Conservation (phyloP, 2,329 filamentous ascomycete genomes). For the Fusarium staphyleae region DNA sequence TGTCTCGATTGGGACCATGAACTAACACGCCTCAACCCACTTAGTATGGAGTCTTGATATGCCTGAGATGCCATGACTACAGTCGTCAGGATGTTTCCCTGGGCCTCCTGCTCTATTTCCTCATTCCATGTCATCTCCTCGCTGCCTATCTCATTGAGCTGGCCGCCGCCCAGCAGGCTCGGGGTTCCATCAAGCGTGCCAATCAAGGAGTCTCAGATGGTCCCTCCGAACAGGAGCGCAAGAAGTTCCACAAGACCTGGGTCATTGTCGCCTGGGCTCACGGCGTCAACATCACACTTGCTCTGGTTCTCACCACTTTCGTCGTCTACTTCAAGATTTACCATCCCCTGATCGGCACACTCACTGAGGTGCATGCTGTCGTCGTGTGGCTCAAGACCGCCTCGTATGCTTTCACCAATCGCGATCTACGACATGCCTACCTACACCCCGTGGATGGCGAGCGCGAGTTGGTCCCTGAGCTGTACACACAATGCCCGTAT, state of each 20-base stretch:
- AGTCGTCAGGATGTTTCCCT: constrained; percentile 77
- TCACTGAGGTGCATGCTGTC: constrained; percentile 89
- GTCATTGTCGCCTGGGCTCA: constrained; percentile 80
- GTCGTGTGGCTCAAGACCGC: constrained; percentile 96
- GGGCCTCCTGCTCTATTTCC: constrained; percentile 79
- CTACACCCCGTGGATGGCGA: constrained; percentile 76
- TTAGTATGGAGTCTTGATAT: constrained; percentile 94
- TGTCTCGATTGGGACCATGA: neutral
- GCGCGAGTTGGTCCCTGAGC: constrained; percentile 75
- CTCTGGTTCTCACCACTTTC: constrained; percentile 79
- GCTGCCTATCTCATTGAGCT: constrained; percentile 90
- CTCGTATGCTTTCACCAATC: constrained; percentile 95
- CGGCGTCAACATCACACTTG: constrained; percentile 81
- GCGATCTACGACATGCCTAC: constrained; percentile 90
- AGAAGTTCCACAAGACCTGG: constrained; percentile 79
- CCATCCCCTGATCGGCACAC: constrained; percentile 90
- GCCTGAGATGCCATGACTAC: constrained; percentile 88
- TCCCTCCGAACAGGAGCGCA: constrained; percentile 64
- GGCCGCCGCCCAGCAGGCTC: constrained; percentile 80
- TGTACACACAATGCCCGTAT: constrained; percentile 87
- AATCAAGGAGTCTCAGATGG: constrained; percentile 55
- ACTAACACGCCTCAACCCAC: constrained; percentile 12
- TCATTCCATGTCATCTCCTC: constrained; percentile 90
- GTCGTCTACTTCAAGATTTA: constrained; percentile 91
- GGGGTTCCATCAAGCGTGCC: constrained; percentile 66